Evolutionary conservation across 129 eudicot species (phyloP), one percentile per base, ranked within the genome.

Genomic region (Flaveria linearis): DNA sequence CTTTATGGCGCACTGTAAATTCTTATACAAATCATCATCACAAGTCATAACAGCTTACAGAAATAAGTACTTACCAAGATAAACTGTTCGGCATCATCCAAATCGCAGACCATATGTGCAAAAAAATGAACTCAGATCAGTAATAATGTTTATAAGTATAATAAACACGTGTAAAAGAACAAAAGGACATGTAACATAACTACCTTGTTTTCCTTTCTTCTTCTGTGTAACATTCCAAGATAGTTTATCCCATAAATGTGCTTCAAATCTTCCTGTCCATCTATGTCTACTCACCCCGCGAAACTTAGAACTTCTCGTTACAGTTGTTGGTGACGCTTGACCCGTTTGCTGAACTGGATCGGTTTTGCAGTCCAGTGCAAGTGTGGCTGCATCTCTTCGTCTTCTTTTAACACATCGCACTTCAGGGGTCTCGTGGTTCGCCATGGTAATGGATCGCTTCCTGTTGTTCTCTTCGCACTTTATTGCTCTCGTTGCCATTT

Each of bases 181-280:
- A 61, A 61, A 1, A 26, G 1, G 7, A 61, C 9, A 14, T 4
- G 15, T 20, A 9, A 23, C 14, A 11, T 23, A 61, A 12, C 10
- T 73, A 91, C 93, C 97, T 88, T 91, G 97, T 86, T 88, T 91
- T 13, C 97, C 97, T 81, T 91, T 91, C 79, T 91, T 91, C 78
- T 88, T 91, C 67, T 88, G 97, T 52, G 97, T 88, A 52, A 87
- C 84, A 58, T 91, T 91, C 97, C 97, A 91, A 51, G 97, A 88
- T 28, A 86, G 87, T 77, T 88, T 91, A 70, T 91, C 97, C 97
- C 97, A 91, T 74, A 91, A 79, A 62, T 90, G 96, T 64, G 93
- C 93, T 71, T 90, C 96, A 62, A 53, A 88, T 76, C 93, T 73
- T 5, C 96, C 93, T 12, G 96, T 90, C 96, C 93, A 88, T 63